Conservation (phyloP, 331 rosid genomes). For the Erythrophleum ivorense region DNA sequence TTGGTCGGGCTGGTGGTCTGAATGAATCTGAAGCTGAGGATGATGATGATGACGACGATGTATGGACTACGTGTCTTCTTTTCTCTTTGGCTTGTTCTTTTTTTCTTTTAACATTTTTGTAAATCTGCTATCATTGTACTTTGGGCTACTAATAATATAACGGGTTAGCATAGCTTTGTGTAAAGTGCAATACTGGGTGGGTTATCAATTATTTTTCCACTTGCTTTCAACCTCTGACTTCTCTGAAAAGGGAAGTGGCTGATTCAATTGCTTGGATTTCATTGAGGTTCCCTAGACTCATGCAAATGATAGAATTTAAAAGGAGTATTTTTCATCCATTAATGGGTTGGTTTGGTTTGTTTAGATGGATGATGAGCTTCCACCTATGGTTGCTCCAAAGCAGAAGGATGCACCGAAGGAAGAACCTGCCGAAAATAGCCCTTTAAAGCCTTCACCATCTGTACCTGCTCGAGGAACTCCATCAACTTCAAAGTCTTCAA, state of each 20-base stretch:
- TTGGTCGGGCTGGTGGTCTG: constrained; percentile 75
- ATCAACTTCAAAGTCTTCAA: constrained; percentile 69
- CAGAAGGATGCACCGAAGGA: constrained; percentile 88
- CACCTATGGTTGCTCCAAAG: constrained; percentile 65
- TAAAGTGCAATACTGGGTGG: constrained; percentile 23
- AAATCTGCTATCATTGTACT: constrained; percentile 13
- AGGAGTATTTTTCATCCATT: constrained; percentile 28
- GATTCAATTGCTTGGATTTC: constrained; percentile 21
- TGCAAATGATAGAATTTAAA: constrained; percentile 19
- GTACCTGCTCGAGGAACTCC: constrained; percentile 74
- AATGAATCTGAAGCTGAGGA: constrained; percentile 93
- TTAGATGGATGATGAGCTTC: constrained; percentile 79
- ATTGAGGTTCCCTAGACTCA: constrained; percentile 25
- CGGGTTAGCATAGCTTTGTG: constrained; percentile 22
- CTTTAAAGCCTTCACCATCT: constrained; percentile 64
- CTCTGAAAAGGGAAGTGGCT: constrained; percentile 15
- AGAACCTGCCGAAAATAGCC: constrained; percentile 84
- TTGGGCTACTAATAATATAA: constrained; percentile 15
- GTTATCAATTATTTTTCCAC: constrained; percentile 32
- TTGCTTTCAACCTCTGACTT: constrained; percentile 20
- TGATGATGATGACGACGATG: constrained; percentile 78
- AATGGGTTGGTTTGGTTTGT: constrained; percentile 39
- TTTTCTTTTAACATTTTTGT: constrained; percentile 8
- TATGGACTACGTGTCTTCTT: constrained; percentile 37
- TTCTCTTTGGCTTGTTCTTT: constrained; percentile 21